These are phyloP conservation scores for Erysimum cheiri DNA, from an alignment of 441 rosid genomes.

Conservation along the genomic window DNA sequence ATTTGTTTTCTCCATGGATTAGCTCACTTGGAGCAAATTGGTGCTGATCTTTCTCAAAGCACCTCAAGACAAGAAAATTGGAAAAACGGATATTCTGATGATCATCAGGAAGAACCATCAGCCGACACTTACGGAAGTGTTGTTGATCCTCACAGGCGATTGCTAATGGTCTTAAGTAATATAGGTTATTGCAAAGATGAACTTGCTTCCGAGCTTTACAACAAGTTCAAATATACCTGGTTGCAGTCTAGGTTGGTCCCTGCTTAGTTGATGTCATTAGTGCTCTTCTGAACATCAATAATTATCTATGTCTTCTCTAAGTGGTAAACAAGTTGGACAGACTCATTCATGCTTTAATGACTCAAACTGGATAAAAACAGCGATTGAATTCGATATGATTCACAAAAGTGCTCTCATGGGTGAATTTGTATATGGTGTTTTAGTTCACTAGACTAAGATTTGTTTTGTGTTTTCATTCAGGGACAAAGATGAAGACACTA, in stretches of 20 bases:
- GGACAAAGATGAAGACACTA: conserved; percentile 68
- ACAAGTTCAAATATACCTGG: conserved; percentile 84
- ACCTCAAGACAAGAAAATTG: conserved; percentile 58
- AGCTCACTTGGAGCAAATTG: conserved; percentile 90
- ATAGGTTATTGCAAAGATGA: conserved; percentile 98
- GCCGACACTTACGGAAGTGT: conserved; percentile 65
- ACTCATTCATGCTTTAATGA: conserved; percentile 16
- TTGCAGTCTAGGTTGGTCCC: conserved; percentile 63
- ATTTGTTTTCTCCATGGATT: conserved; percentile 35
- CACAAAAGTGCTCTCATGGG: conserved; percentile 6
- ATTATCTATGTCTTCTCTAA: conserved; percentile 14
- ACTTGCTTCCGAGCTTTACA: conserved; percentile 80
- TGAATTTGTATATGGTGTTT: conserved; percentile 4
- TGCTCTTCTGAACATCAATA: conserved; percentile 9
- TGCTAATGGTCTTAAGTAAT: conserved; percentile 89
- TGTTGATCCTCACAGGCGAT: conserved; percentile 74
- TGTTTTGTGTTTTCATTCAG: conserved; percentile 51
- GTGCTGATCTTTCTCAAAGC: conserved; percentile 68
- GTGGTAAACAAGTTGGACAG: neutral
- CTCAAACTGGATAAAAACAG: conserved; percentile 4
- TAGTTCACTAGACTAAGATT: conserved; percentile 22
- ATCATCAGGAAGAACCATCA: conserved; percentile 50
- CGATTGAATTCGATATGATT: neutral
- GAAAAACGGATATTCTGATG: conserved; percentile 72
- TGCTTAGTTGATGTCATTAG: conserved; percentile 27